A percentile compares a stretch with the other conserved stretches of the same genome.
These are phyloP conservation scores for Fistulifera solaris DNA, from an alignment of 108 stramenopile genomes.

Conservation along the genomic window DNA sequence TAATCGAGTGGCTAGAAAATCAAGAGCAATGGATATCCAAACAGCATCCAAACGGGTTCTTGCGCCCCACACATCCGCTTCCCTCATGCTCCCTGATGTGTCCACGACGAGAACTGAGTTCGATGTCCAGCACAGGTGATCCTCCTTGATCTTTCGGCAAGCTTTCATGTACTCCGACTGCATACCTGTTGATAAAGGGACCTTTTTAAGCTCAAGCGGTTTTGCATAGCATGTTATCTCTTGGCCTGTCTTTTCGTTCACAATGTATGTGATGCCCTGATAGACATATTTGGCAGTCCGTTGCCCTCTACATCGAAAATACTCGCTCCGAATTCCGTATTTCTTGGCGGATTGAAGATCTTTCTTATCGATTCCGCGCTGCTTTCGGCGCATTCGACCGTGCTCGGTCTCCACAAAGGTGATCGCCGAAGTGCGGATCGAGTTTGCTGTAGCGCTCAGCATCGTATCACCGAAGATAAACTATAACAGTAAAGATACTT, in stretches of 20 bases:
- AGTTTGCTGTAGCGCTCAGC: neutral
- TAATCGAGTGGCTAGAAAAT: slow-evolving; percentile 18
- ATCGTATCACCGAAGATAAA: too few species aligned
- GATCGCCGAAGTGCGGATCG: slow-evolving; percentile 1
- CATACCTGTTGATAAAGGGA: neutral
- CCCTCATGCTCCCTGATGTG: slow-evolving; percentile 33
- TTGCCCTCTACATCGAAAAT: too few species aligned
- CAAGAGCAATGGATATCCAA: slow-evolving; percentile 33
- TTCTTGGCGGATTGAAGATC: slow-evolving; percentile 2
- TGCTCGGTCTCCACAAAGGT: slow-evolving; percentile 4
- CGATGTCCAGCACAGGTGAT: neutral
- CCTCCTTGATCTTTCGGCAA: neutral
- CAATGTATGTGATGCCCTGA: slow-evolving; percentile 1
- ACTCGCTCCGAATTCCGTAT: neutral
- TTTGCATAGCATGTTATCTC: slow-evolving; percentile 1
- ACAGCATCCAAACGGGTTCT: slow-evolving; percentile 26
- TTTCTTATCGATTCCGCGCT: slow-evolving; percentile 4
- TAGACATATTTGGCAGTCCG: neutral
- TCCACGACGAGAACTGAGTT: slow-evolving; percentile 12
- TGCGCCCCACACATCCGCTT: slow-evolving; percentile 27
- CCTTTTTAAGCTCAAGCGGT: slow-evolving; percentile 1
- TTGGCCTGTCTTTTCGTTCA: slow-evolving; percentile 1
- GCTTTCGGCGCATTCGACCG: neutral
- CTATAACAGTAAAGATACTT: too few species aligned
- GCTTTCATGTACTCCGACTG: neutral